These are phyloP conservation scores for Scedosporium aurantiacum DNA, from an alignment of 2,329 filamentous ascomycete genomes.

Conservation along the genomic window DNA sequence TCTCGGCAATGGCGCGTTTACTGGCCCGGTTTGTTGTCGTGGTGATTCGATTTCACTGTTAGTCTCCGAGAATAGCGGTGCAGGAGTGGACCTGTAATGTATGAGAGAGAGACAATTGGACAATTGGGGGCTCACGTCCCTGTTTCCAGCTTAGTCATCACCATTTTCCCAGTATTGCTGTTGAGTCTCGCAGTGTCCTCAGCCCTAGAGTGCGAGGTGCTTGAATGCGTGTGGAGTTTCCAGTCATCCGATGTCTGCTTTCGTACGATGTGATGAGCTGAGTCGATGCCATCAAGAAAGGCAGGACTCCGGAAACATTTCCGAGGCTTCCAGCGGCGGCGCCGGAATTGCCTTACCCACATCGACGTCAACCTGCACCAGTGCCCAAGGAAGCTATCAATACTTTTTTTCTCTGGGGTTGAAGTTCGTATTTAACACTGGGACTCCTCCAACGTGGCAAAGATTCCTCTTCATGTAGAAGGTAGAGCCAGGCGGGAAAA, in stretches of 20 bases:
- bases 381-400: too few relatives aligned
- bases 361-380: too few relatives aligned
- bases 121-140: not conserved
- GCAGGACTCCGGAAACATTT: too few relatives aligned
- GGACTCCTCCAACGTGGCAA: too few relatives aligned
- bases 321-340: too few relatives aligned
- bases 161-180: not conserved
- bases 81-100: not conserved
- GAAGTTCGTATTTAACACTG: too few relatives aligned
- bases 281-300: too few relatives aligned
- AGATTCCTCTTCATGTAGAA: too few relatives aligned
- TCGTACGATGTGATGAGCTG: too few relatives aligned
- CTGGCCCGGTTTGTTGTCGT: conserved; percentile 7
- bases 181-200: not conserved
- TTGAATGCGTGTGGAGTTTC: not conserved
- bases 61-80: not conserved
- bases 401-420: too few relatives aligned
- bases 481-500: too few relatives aligned
- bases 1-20: conserved; percentile 5
- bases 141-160: not conserved
- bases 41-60: conserved; percentile 6
- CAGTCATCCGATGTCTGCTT: not conserved
- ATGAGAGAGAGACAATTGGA: not conserved
- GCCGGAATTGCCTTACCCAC: too few relatives aligned
- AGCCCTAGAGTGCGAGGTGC: not conserved